Evolutionary conservation across 768 basidiomycete species (phyloP).

Genomic region (Inosperma sp.): DNA sequence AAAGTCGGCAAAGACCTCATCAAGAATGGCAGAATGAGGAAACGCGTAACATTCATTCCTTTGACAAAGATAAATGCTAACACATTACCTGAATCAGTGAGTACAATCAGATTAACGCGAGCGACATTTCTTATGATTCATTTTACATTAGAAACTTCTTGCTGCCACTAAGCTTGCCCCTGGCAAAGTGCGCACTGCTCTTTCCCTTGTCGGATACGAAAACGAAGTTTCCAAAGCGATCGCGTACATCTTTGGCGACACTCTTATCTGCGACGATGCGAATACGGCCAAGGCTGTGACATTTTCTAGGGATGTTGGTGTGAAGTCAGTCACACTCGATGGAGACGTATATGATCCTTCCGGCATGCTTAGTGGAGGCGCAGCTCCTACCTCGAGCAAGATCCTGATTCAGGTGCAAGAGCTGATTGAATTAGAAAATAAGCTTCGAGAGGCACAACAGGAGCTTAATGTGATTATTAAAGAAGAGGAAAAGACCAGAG

Average conservation of each 20-base stretch:
- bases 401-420: slow-evolving; percentile 81
- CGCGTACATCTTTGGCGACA: slow-evolving; percentile 90
- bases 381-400: slow-evolving; percentile 71
- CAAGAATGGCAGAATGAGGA: slow-evolving; percentile 67
- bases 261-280: slow-evolving; percentile 86
- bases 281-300: slow-evolving; percentile 85
- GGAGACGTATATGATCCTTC: slow-evolving; percentile 97
- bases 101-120: neutral
- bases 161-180: slow-evolving; percentile 68
- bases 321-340: slow-evolving; percentile 86
- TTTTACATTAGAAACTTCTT: slow-evolving; percentile 59
- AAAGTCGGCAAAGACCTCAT: slow-evolving; percentile 81
- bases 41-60: slow-evolving; percentile 90
- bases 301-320: slow-evolving; percentile 61
- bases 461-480: slow-evolving; percentile 49
- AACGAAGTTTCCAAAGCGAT: slow-evolving; percentile 84
- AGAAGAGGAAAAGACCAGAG: slow-evolving; percentile 49
- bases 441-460: slow-evolving; percentile 45
- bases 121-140: neutral
- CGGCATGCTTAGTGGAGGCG: slow-evolving; percentile 89
- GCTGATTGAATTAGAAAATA: slow-evolving; percentile 61
- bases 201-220: slow-evolving; percentile 83
- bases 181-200: slow-evolving; percentile 77
- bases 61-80: slow-evolving; percentile 82
- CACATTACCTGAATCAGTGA: slow-evolving; percentile 42